Conservation (phyloP, 805 yeast species). For the Saccharomyces jurei region DNA sequence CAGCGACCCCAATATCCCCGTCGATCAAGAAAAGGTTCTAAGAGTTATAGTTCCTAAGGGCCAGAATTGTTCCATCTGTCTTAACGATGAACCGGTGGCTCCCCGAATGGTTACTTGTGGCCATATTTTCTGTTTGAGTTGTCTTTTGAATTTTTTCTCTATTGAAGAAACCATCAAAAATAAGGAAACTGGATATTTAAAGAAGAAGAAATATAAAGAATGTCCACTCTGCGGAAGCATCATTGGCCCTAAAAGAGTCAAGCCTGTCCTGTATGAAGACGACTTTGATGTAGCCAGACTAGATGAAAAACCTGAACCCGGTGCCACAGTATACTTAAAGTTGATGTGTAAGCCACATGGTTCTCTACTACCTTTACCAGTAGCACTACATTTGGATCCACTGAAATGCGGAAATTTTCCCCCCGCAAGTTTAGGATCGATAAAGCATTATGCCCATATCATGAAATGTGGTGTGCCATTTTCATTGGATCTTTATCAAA, state of each 20-base stretch:
- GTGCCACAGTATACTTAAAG: constrained; percentile 49
- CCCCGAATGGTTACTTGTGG: constrained; percentile 96
- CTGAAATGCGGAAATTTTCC: constrained; percentile 44
- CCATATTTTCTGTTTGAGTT: constrained; percentile 79
- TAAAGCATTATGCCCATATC: constrained; percentile 53
- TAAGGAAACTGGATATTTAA: constrained; percentile 23
- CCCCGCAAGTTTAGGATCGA: constrained; percentile 35
- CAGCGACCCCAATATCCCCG: constrained; percentile 67
- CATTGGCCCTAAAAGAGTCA: constrained; percentile 46
- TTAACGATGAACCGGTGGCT: constrained; percentile 75
- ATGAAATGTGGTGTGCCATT: constrained; percentile 57
- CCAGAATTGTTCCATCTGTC: constrained; percentile 86
- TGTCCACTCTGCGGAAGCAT: constrained; percentile 75
- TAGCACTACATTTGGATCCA: constrained; percentile 36
- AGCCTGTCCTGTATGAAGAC: constrained; percentile 52
- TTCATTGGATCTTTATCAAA: constrained; percentile 44
- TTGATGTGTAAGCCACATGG: constrained; percentile 51
- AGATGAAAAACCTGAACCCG: constrained; percentile 40
- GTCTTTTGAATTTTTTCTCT: constrained; percentile 59
- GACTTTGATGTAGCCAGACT: constrained; percentile 39
- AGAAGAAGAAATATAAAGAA: constrained; percentile 46
- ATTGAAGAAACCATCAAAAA: constrained; percentile 38
- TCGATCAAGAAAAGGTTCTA: constrained; percentile 52
- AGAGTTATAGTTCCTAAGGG: constrained; percentile 70
- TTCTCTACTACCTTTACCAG: constrained; percentile 42